A percentile compares a stretch with the other conserved stretches of the same genome.
phyloP scores from a whole-genome alignment of 1,284 basidiomycete genomes.

The Athelia sp. region DNA sequence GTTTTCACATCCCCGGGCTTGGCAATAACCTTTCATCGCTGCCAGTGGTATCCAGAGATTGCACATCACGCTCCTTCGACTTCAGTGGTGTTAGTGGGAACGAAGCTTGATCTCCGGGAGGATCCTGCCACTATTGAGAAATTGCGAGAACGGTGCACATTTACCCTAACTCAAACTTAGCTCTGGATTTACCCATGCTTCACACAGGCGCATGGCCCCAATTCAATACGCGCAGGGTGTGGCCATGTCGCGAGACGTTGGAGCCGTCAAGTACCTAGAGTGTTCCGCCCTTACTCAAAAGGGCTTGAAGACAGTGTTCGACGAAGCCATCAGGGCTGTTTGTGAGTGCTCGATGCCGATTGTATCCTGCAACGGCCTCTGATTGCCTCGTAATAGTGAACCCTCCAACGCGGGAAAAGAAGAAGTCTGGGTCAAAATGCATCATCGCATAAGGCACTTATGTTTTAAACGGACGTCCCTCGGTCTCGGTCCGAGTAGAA shows the following conservation, averaged over 20 bases:
- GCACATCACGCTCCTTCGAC: slow-evolving; percentile 95
- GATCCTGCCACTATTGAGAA: slow-evolving; percentile 90
- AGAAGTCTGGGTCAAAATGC: slow-evolving; percentile 45
- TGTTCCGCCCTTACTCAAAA: slow-evolving; percentile 98
- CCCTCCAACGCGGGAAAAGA: slow-evolving; percentile 60
- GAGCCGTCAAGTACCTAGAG: slow-evolving; percentile 94
- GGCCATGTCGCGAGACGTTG: slow-evolving; percentile 89
- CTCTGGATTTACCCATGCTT: slow-evolving; percentile 6
- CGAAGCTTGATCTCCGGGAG: slow-evolving; percentile 96
- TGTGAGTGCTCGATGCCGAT: slow-evolving; percentile 50
- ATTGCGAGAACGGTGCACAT: slow-evolving; percentile 77
- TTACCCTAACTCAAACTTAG: slow-evolving; percentile 5
- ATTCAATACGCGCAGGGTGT: slow-evolving; percentile 91
- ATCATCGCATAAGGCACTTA: slow-evolving; percentile 58
- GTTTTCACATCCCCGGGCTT: slow-evolving; percentile 4
- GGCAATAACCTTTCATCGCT: slow-evolving; percentile 11
- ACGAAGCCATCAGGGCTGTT: slow-evolving; percentile 91
- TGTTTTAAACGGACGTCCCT: too few species aligned
- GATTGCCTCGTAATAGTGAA: slow-evolving; percentile 50
- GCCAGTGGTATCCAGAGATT: slow-evolving; percentile 94
- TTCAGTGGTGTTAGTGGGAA: slow-evolving; percentile 94
- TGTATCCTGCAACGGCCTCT: slow-evolving; percentile 10
- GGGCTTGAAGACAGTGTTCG: slow-evolving; percentile 94
- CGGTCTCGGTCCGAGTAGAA: too few species aligned
- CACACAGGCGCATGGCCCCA: slow-evolving; percentile 82